These are phyloP conservation scores for Drosera spatulata DNA, from an alignment of 179 eudicot species.

Conservation along the genomic window DNA sequence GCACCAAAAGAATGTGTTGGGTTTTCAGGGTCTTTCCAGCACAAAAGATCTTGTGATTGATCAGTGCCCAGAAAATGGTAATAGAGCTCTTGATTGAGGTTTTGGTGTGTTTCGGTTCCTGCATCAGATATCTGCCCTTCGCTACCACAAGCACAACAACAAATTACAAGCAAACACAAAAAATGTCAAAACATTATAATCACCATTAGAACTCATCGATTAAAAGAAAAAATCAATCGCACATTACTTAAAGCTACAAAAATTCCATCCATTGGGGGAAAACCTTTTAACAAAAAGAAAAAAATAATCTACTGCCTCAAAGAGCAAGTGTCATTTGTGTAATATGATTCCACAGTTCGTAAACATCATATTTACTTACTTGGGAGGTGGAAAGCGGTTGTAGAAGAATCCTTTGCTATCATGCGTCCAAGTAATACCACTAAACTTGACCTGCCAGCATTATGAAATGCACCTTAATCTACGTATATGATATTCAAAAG, in stretches of 20 bases:
- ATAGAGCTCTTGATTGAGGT: constrained; percentile 67
- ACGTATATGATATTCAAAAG: not conserved
- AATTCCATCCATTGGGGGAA: too few species aligned
- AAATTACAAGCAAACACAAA: not conserved
- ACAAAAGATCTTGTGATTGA: constrained; percentile 89
- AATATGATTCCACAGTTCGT: not conserved
- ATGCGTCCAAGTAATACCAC: constrained; percentile 82
- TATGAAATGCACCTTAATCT: not conserved
- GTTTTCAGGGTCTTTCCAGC: constrained; percentile 89
- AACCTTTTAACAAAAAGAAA: not conserved
- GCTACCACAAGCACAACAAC: constrained; percentile 18
- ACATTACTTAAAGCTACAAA: too few species aligned
- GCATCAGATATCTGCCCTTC: constrained; percentile 73
- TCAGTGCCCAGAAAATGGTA: constrained; percentile 92
- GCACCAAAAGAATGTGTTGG: constrained; percentile 53
- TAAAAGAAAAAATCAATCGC: too few species aligned
- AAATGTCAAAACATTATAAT: not conserved
- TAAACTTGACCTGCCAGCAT: constrained; percentile 76
- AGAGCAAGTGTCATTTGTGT: not conserved
- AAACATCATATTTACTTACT: constrained; percentile 39
- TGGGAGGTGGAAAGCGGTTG: constrained; percentile 79
- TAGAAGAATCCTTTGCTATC: constrained; percentile 93
- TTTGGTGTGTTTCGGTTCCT: constrained; percentile 87
- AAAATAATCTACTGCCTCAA: not conserved
- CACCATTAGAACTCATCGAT: too few species aligned